Conservation (phyloP, 2,329 filamentous ascomycete genomes). For the Penicillium hordei region DNA sequence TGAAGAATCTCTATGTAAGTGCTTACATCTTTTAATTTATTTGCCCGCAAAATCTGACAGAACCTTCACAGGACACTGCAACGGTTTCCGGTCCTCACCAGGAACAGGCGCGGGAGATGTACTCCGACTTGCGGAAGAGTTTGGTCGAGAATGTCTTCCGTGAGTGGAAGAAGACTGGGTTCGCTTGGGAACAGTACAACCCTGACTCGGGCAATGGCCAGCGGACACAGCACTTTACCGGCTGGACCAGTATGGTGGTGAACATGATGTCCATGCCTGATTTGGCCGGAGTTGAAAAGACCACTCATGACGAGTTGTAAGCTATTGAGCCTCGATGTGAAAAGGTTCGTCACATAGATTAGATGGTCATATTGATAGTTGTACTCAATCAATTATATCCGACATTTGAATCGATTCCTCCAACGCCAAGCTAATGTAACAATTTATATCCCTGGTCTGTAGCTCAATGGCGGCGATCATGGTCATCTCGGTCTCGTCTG, state of each 20-base stretch:
- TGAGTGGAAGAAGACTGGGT: constrained; percentile 86
- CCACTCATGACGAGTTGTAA: constrained; percentile 53
- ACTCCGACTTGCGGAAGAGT: constrained; percentile 74
- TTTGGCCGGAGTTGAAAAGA: constrained; percentile 39
- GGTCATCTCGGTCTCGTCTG: constrained; percentile 30
- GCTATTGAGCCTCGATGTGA: constrained; percentile 14
- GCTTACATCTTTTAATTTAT: constrained; percentile 5
- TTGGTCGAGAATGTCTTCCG: constrained; percentile 85
- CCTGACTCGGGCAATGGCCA: constrained; percentile 91
- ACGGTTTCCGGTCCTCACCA: constrained; percentile 65
- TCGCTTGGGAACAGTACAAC: constrained; percentile 98
- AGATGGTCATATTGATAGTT: constrained; percentile 9
- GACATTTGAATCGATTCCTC: constrained; percentile 4
- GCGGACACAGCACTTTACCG: constrained; percentile 95
- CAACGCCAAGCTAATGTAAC: constrained; percentile 11
- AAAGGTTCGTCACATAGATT: constrained; percentile 15
- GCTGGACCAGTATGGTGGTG: constrained; percentile 97
- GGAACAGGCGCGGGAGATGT: constrained; percentile 68
- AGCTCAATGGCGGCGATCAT: constrained; percentile 28
- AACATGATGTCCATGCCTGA: constrained; percentile 97
- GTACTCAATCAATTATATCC: constrained; percentile 1
- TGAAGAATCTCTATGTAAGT: constrained; percentile 75
- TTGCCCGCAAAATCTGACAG: constrained; percentile 15
- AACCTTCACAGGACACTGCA: constrained; percentile 59
- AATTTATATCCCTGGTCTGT: background rate